Evolutionary conservation across 768 basidiomycete species (phyloP), one percentile per base, ranked within the genome.

Genomic region (Collybiopsis confluens): DNA sequence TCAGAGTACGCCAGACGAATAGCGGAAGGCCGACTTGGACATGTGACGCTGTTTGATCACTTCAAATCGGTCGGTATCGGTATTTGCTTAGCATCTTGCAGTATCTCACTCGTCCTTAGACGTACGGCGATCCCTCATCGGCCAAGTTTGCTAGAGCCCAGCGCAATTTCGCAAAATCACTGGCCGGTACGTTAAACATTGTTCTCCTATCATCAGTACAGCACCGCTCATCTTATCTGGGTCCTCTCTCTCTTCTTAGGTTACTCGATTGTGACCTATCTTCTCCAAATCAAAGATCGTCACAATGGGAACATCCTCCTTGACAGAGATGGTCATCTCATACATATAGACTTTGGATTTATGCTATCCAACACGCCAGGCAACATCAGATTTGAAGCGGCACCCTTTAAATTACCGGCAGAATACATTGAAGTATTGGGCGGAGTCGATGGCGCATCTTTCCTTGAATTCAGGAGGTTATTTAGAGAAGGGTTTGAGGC

Each of bases 291-390:
- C 70, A 98, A 98, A 70, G 97, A 99, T 68, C 83, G 97, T 11
- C 97, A 99, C 65, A 99, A 99, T 64, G 97, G 97, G 27, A 99
- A 98, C 65, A 98, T 99, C 51, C 81, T 99, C 4, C 73, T 99
- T 44, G 97, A 98, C 70, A 83, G 92, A 50, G 92, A 97, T 30
- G 97, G 97, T 0, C 95, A 95, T 61, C 76, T 97, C 21, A 87
- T 97, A 45, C 92, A 99, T 67, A 99, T 99, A 56, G 97, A 98
- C 68, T 99, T 98, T 66, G 97, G 97, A 2, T 98, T 98, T 73
- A 96, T 98, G 79, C 78, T 98, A 30, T 89, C 89, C 40, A 98
- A 98, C 68, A 93, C 95, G 1, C 97, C 97, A 0, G 96, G 96
- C 18, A 96, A 96, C 65, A 89, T 99, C 58, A 91, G 96, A 24